Base-by-base conservation (phyloP, 768 basidiomycete genomes). In the Termitomyces heimii region DNA sequence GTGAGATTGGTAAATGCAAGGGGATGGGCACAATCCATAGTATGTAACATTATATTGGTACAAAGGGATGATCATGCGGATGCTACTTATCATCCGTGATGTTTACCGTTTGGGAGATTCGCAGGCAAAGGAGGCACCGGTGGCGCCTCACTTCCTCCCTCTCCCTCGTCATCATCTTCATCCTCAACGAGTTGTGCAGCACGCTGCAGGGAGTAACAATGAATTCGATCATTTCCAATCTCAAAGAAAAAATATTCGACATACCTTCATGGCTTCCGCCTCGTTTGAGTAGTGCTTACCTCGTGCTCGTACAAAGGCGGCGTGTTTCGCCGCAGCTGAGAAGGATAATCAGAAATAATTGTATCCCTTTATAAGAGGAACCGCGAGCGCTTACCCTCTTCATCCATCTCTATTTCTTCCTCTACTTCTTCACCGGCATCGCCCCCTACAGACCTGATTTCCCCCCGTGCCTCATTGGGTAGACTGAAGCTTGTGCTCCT, bases 211-310 rank as follows among this genome's bases (percentile, higher is more conserved):
- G 8, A 43, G 47, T 39, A 12, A 4, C 8, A 9, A 22, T 20
- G 29, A 34, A 2, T 48, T 40, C 39, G 4, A 40, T 40, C 3
- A 9, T 20, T 57, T 57, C 31, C 28, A 53, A 62, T 50, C 49
- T 46, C 46, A 18, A 10, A 46, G 20, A 10, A 42, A 12, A 20
- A 4, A 16, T 6, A 26, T 31, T 13, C 7, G 4, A 34, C 5
- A 46, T 70, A 88, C 91, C 84, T 93, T 93, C 92, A 94, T 93
- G 18, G 91, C 92, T 67, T 93, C 89, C 1, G 89, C 92, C 67
- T 94, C 92, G 51, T 94, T 93, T 5, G 91, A 92, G 64, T 94
- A 94, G 66, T 94, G 92, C 55, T 89, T 78, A 54, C 88, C 89
- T 24, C 92, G 81, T 24, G 90, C 91, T 62, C 82, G 82, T 32